Conservation (phyloP, 352 stramenopile genomes). For the Pythium brassicae region DNA sequence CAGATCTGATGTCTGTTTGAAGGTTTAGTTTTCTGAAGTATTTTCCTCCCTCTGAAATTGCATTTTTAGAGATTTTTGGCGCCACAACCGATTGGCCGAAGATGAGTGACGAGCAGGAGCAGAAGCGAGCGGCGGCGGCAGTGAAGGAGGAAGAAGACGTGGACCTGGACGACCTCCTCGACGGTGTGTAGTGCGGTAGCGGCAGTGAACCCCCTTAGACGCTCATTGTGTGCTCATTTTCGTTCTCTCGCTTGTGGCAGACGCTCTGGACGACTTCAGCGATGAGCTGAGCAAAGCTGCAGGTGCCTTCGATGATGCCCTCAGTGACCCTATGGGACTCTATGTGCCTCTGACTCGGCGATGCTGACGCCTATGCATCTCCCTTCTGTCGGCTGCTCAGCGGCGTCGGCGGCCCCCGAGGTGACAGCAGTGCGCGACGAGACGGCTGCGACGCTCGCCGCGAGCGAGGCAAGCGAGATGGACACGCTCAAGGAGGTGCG, state of each 20-base stretch:
- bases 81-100: too few relatives aligned
- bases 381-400: not conserved
- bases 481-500: constrained; percentile 59
- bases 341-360: too few relatives aligned
- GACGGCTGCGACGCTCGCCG: constrained; percentile 38
- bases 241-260: constrained; percentile 17
- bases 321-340: not conserved
- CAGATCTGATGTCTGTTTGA: too few relatives aligned
- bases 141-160: constrained; percentile 50
- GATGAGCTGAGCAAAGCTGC: constrained; percentile 45
- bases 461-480: constrained; percentile 49
- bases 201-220: not conserved
- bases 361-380: not conserved
- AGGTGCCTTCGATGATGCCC: not conserved
- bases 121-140: not conserved
- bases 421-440: constrained; percentile 41
- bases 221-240: not conserved
- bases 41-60: too few relatives aligned
- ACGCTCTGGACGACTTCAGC: constrained; percentile 82
- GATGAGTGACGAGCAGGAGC: constrained; percentile 1
- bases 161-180: constrained; percentile 78
- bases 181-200: constrained; percentile 29
- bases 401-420: constrained; percentile 17
- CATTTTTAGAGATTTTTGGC: too few relatives aligned
- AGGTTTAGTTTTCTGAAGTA: too few relatives aligned